These are phyloP conservation scores for Melocanna baccifera DNA, from an alignment of 176 grass and related monocot species.

Conservation along the genomic window DNA sequence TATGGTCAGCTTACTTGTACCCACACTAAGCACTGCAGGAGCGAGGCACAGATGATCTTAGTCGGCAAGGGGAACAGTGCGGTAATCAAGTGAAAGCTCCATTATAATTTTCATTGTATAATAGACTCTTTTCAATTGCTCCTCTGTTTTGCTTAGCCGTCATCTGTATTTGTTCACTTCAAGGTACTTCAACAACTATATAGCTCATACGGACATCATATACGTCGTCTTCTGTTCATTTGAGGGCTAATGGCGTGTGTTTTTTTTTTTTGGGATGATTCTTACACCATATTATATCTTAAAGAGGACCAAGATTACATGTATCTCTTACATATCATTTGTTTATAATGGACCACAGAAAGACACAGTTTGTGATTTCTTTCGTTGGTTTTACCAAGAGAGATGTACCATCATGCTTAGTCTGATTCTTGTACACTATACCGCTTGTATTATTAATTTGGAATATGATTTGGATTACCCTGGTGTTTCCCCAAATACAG, in stretches of 20 bases:
- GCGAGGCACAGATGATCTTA: not conserved
- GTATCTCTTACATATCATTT: not conserved
- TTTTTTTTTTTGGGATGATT: not conserved
- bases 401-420: not conserved
- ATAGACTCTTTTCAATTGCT: not conserved
- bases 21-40: not conserved
- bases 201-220: not conserved
- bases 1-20: slow-evolving; percentile 23
- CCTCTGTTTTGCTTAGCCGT: not conserved
- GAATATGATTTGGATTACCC: slow-evolving; percentile 9
- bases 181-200: not conserved
- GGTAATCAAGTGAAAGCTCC: not conserved
- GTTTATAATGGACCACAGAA: slow-evolving; percentile 32
- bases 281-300: slow-evolving; percentile 11
- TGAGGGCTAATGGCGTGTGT: not conserved
- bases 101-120: not conserved
- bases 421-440: slow-evolving; percentile 8
- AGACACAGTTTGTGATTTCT: not conserved
- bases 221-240: slow-evolving; percentile 5
- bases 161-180: not conserved
- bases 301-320: not conserved
- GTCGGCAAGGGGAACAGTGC: not conserved
- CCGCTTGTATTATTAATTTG: slow-evolving; percentile 25
- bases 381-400: not conserved
- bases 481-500: not conserved